Evolutionary conservation across 2,329 filamentous ascomycete genomes (phyloP).

Genomic region (Trichoderma sp.): DNA sequence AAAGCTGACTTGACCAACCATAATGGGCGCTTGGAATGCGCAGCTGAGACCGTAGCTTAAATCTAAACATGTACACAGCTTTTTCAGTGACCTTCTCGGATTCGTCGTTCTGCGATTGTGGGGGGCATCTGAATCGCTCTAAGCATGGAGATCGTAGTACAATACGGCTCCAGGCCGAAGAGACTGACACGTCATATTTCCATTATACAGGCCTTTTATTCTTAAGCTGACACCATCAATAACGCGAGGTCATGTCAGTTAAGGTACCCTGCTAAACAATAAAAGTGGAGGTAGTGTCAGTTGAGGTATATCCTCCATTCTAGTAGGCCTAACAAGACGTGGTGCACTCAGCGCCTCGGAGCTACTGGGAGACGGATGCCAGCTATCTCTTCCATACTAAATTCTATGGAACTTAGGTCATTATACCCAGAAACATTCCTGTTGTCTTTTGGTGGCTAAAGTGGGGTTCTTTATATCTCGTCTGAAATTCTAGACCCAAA

Average conservation of each 20-base stretch:
- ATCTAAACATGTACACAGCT: neutral
- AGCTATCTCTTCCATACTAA: neutral
- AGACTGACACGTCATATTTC: neutral
- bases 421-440: neutral
- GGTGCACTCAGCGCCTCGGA: neutral
- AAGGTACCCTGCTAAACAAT: no score
- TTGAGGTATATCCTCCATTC: neutral
- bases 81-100: neutral
- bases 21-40: constrained; percentile 42
- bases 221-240: no score
- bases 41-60: constrained; percentile 37
- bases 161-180: neutral
- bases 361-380: neutral
- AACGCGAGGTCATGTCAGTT: no score
- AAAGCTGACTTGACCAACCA: constrained; percentile 36
- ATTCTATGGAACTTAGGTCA: neutral
- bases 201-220: no score
- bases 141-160: neutral
- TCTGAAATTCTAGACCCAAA: neutral
- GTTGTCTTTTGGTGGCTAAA: no score
- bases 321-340: neutral
- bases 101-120: neutral
- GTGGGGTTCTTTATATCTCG: neutral
- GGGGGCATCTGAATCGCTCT: neutral
- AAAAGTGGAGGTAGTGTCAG: no score